phyloP scores from a whole-genome alignment of 495 filamentous ascomycete species.

The Trichoderma gamsii region DNA sequence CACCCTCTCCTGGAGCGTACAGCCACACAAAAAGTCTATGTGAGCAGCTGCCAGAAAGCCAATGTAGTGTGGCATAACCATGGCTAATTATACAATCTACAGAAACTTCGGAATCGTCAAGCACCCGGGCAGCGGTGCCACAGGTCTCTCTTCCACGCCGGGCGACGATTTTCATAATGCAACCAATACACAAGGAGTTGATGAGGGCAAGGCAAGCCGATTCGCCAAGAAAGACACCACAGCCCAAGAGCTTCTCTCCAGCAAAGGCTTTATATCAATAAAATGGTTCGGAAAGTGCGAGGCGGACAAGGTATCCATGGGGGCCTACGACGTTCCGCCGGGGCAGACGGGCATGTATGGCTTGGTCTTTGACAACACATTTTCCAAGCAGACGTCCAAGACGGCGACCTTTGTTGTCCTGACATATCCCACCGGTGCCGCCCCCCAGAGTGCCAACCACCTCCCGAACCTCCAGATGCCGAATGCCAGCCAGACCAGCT shows the following conservation, averaged over 20 bases:
- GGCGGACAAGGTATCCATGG: slow-evolving; percentile 90
- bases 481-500: slow-evolving; percentile 45
- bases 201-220: slow-evolving; percentile 31
- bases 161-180: slow-evolving; percentile 40
- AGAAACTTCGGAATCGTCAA: slow-evolving; percentile 96
- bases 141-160: slow-evolving; percentile 49
- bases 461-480: slow-evolving; percentile 49
- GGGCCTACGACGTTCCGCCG: slow-evolving; percentile 69
- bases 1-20: slow-evolving; percentile 95
- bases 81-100: slow-evolving; percentile 3
- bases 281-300: slow-evolving; percentile 93
- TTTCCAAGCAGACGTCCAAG: slow-evolving; percentile 92
- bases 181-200: slow-evolving; percentile 38
- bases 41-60: slow-evolving; percentile 26
- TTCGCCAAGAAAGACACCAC: slow-evolving; percentile 48
- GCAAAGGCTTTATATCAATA: slow-evolving; percentile 77
- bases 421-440: slow-evolving; percentile 79
- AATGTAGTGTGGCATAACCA: background rate
- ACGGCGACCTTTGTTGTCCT: slow-evolving; percentile 89
- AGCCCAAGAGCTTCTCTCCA: slow-evolving; percentile 74
- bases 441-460: slow-evolving; percentile 73
- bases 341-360: slow-evolving; percentile 88
- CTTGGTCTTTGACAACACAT: slow-evolving; percentile 96
- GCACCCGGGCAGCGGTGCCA: slow-evolving; percentile 68
- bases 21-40: slow-evolving; percentile 96